Evolutionary conservation across 345 rosid species (phyloP).

Genomic region (Chamaenerion angustifolium): DNA sequence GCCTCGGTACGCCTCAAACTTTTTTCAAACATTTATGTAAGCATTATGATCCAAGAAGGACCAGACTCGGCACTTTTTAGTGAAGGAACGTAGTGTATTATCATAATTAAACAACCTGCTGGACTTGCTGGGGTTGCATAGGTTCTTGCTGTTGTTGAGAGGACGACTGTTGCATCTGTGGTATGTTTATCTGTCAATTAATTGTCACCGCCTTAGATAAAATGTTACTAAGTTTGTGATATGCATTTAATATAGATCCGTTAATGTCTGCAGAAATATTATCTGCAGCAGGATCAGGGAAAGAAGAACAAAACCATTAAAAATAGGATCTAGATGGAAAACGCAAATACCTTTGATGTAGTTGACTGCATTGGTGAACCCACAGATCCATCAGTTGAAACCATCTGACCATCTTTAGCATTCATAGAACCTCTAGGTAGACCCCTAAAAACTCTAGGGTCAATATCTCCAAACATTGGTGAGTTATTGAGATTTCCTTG

Average conservation of each 20-base stretch:
- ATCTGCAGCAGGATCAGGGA: too few relatives aligned
- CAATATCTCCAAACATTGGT: conserved; percentile 65
- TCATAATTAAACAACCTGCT: conserved; percentile 34
- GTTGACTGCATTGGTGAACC: conserved; percentile 97
- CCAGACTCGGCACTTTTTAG: too few relatives aligned
- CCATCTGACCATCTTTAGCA: conserved; percentile 73
- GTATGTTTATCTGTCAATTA: conserved; percentile 65
- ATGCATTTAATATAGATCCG: background rate
- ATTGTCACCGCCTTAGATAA: conserved; percentile 8
- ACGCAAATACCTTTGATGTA: conserved; percentile 52
- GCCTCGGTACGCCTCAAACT: too few relatives aligned
- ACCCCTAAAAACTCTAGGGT: conserved; percentile 63
- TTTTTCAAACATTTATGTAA: too few relatives aligned
- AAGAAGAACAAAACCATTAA: too few relatives aligned
- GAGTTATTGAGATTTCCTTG: conserved; percentile 67
- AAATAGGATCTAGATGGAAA: too few relatives aligned
- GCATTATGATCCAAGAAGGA: too few relatives aligned
- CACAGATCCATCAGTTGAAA: conserved; percentile 65
- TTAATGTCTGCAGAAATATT: background rate
- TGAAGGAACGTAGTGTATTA: background rate
- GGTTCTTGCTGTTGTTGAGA: conserved; percentile 83
- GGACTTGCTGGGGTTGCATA: conserved; percentile 55
- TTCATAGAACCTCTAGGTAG: conserved; percentile 59
- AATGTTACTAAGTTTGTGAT: background rate
- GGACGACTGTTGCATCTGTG: conserved; percentile 73